phyloP scores from a whole-genome alignment of 768 basidiomycete genomes.

The Neoboletus magnificus region DNA sequence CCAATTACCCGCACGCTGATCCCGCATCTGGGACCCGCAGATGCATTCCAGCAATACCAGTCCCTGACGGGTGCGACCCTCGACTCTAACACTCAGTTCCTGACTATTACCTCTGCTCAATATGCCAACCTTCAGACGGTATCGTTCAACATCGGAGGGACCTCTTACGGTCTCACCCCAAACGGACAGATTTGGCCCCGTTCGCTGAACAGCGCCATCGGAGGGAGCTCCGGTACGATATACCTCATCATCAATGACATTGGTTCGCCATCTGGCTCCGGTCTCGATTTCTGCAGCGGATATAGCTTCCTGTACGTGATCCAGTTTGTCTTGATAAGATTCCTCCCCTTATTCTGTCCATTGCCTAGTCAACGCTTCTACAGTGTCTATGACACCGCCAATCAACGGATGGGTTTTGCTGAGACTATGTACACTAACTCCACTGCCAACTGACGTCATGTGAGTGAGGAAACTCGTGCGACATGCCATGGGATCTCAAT shows the following conservation, averaged over 20 bases:
- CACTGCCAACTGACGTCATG: neutral
- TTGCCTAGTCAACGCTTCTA: constrained; percentile 38
- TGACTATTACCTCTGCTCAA: constrained; percentile 23
- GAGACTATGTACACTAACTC: constrained; percentile 26
- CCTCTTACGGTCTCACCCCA: constrained; percentile 12
- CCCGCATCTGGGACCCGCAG: neutral
- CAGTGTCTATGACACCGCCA: constrained; percentile 39
- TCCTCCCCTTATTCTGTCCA: neutral
- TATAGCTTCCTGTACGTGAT: constrained; percentile 10
- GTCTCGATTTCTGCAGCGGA: constrained; percentile 20
- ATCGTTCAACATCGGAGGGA: constrained; percentile 23
- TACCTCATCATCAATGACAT: constrained; percentile 27
- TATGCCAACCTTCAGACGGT: constrained; percentile 22
- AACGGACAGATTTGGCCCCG: constrained; percentile 35
- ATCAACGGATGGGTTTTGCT: constrained; percentile 40
- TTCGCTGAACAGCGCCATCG: constrained; percentile 26
- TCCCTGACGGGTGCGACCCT: constrained; percentile 22
- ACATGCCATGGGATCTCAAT: no score
- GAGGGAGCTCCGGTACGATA: constrained; percentile 21
- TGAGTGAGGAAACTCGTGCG: neutral
- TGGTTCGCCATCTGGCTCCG: constrained; percentile 9
- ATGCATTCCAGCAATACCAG: constrained; percentile 25
- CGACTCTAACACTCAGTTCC: constrained; percentile 25
- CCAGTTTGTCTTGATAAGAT: neutral
- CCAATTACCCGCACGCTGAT: neutral